A percentile compares a stretch with the other conserved stretches of the same genome.
phyloP scores from a whole-genome alignment of 2,329 filamentous ascomycete species.

The Lachnellula occidentalis region DNA sequence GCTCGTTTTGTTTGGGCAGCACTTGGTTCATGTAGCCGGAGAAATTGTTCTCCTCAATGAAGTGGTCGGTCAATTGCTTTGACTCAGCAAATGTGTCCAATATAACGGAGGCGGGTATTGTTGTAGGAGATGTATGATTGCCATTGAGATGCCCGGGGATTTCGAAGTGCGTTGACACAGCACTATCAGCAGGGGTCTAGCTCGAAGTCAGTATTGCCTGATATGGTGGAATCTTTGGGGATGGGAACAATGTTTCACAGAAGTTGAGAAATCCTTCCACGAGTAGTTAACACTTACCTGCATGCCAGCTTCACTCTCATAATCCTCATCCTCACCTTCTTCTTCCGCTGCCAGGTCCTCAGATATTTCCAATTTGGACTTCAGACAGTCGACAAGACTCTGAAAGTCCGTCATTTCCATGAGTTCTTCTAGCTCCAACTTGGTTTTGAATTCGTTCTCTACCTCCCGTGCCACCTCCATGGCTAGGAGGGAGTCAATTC shows the following conservation, averaged over 20 bases:
- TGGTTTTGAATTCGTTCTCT: conserved; percentile 34
- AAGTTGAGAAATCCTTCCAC: no score
- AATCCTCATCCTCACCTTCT: background rate
- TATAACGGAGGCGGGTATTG: background rate
- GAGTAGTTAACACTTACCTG: background rate
- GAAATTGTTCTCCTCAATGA: conserved; percentile 11
- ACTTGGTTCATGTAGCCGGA: conserved; percentile 24
- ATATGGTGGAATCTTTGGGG: no score
- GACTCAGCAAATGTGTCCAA: conserved; percentile 11
- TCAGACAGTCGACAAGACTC: conserved; percentile 28
- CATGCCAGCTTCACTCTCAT: background rate
- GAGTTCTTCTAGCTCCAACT: conserved; percentile 24
- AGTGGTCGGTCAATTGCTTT: conserved; percentile 12
- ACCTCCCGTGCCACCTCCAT: conserved; percentile 43
- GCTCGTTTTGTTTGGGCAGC: conserved; percentile 25
- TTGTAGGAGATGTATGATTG: background rate
- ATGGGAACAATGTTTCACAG: no score
- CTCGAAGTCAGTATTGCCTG: no score
- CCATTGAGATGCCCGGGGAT: background rate
- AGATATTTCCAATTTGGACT: background rate
- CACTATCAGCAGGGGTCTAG: background rate
- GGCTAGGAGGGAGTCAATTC: conserved; percentile 44
- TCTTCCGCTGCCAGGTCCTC: background rate
- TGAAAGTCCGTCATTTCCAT: conserved; percentile 30
- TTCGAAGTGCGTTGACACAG: background rate